phyloP scores from a whole-genome alignment of 306 rosid genomes.

The Argentina anserina region DNA sequence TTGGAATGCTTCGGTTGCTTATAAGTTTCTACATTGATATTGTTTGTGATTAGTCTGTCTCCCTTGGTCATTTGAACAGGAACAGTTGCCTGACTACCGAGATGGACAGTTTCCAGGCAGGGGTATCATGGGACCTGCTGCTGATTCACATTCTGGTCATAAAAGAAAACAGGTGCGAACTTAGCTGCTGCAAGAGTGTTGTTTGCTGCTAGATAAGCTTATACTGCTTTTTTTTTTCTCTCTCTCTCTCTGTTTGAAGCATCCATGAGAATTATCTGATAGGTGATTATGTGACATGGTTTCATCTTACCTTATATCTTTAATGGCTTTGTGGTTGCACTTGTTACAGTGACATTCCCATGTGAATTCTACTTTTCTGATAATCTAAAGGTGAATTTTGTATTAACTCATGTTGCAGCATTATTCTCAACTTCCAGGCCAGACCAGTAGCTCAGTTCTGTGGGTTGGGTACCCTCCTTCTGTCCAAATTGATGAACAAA shows the following conservation, averaged over 20 bases:
- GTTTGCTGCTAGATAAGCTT: constrained; percentile 6
- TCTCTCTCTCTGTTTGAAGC: constrained; percentile 5
- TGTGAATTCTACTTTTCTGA: neutral
- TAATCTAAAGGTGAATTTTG: neutral
- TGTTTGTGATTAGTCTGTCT: constrained; percentile 28
- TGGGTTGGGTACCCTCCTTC: constrained; percentile 94
- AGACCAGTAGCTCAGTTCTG: constrained; percentile 61
- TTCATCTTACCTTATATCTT: constrained; percentile 3
- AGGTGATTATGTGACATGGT: constrained; percentile 6
- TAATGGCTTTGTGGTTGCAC: neutral
- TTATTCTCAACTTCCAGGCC: constrained; percentile 49
- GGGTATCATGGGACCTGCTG: constrained; percentile 42
- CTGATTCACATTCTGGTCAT: constrained; percentile 59
- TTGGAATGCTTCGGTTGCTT: neutral
- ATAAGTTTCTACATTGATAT: neutral
- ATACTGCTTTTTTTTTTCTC: neutral
- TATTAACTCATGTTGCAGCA: constrained; percentile 42
- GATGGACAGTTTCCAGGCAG: constrained; percentile 68
- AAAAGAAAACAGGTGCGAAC: constrained; percentile 67
- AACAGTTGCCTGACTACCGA: constrained; percentile 60
- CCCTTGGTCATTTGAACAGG: constrained; percentile 44
- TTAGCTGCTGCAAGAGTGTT: constrained; percentile 7
- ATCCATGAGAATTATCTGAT: constrained; percentile 4
- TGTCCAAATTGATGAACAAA: constrained; percentile 93
- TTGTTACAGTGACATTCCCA: neutral